Evolutionary conservation across 106 monocot species (phyloP).

Genomic region (Gastrodia elata): DNA sequence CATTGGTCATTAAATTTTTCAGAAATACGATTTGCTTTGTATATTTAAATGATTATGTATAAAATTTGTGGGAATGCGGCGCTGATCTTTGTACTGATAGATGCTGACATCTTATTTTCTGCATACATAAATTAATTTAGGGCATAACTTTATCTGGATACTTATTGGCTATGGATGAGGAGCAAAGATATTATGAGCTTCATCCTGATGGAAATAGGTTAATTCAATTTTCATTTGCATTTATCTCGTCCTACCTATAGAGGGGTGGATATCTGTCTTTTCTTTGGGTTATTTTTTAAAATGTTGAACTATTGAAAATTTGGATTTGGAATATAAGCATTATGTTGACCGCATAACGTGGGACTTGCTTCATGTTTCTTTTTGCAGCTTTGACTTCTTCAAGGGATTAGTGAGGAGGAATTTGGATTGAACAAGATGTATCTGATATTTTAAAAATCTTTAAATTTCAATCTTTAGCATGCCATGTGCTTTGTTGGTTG

Average conservation of each 20-base stretch:
- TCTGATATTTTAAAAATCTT: neutral
- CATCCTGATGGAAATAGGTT: conserved; percentile 87
- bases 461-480: neutral
- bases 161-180: conserved; percentile 56
- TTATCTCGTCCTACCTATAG: neutral
- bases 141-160: conserved; percentile 77
- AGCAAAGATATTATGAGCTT: conserved; percentile 48
- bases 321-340: neutral
- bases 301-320: neutral
- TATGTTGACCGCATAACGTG: neutral
- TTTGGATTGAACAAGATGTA: conserved; percentile 1
- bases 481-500: neutral
- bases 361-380: neutral
- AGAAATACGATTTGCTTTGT: neutral
- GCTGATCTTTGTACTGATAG: neutral
- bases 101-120: neutral
- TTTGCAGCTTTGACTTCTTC: conserved; percentile 12
- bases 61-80: neutral
- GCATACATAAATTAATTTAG: conserved; percentile 27
- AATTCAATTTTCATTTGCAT: neutral
- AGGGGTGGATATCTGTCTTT: neutral
- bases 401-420: conserved; percentile 10
- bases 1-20: neutral
- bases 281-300: neutral
- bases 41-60: neutral